phyloP scores from a whole-genome alignment of 805 yeast species.

The Nakazawaea populi region DNA sequence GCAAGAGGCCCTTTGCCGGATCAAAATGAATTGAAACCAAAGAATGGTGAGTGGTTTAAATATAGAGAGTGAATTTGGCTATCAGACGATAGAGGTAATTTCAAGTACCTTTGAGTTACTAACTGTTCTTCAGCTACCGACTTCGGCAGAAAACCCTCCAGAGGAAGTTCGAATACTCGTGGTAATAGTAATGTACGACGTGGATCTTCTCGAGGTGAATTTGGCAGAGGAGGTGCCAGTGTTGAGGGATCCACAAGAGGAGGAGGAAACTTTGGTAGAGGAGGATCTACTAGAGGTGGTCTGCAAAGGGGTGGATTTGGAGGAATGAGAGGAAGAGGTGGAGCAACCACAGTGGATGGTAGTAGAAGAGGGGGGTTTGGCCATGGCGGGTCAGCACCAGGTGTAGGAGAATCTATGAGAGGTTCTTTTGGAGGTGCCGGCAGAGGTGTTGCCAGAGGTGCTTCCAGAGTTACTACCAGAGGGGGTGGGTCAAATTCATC shows the following conservation, averaged over 20 bases:
- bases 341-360: not conserved
- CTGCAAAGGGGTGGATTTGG: not conserved
- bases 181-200: no score
- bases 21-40: not conserved
- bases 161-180: no score
- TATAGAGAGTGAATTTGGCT: no score
- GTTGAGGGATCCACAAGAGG: not conserved
- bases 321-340: not conserved
- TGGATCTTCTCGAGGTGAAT: no score
- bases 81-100: no score
- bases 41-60: not conserved
- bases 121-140: no score
- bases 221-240: no score
- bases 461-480: not conserved
- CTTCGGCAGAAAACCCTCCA: no score
- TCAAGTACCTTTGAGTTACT: no score
- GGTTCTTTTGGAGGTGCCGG: not conserved
- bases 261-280: not conserved
- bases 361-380: not conserved
- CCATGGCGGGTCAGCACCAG: not conserved
- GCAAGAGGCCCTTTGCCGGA: not conserved
- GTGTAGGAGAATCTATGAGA: not conserved
- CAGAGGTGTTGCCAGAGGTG: not conserved
- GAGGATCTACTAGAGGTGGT: not conserved
- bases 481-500: not conserved